phyloP scores from a whole-genome alignment of 2,329 filamentous ascomycete species.

The Plenodomus tracheiphilus region DNA sequence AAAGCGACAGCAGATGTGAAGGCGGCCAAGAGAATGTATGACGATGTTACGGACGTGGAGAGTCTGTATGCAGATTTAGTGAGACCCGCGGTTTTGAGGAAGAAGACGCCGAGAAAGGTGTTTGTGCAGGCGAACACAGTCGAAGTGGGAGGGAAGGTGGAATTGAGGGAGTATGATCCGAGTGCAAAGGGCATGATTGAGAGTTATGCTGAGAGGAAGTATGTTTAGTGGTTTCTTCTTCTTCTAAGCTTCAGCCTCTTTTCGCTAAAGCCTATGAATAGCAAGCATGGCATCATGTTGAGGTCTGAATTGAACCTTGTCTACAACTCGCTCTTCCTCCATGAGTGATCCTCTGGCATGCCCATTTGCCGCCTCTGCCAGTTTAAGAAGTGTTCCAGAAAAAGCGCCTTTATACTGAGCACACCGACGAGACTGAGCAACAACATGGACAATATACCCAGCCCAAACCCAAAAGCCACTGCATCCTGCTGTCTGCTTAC shows the following conservation, averaged over 20 bases:
- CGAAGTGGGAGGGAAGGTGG: conserved; percentile 55
- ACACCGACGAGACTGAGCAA: conserved; percentile 19
- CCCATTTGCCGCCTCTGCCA: conserved; percentile 31
- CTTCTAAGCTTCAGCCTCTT: not conserved
- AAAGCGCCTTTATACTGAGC: conserved; percentile 20
- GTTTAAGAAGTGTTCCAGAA: conserved; percentile 25
- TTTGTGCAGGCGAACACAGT: conserved; percentile 94
- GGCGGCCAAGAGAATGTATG: conserved; percentile 77
- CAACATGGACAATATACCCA: conserved; percentile 27
- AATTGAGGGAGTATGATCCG: conserved; percentile 85
- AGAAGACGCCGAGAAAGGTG: conserved; percentile 83
- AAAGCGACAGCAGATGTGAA: conserved; percentile 86
- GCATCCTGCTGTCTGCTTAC: conserved; percentile 31
- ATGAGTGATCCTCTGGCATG: conserved; percentile 11
- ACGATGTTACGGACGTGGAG: conserved; percentile 79
- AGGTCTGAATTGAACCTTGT: not conserved
- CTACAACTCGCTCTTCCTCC: conserved; percentile 10
- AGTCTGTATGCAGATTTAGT: conserved; percentile 85
- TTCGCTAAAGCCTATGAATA: not conserved
- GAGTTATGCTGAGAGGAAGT: conserved; percentile 43
- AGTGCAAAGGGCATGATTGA: conserved; percentile 71
- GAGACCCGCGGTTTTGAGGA: conserved; percentile 71
- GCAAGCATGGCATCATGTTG: not conserved
- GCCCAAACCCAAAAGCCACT: conserved; percentile 18
- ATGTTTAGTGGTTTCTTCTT: conserved; percentile 22